Evolutionary conservation across 78 protist genomes (phyloP).

Genomic region (Creolimax fragrantissima): DNA sequence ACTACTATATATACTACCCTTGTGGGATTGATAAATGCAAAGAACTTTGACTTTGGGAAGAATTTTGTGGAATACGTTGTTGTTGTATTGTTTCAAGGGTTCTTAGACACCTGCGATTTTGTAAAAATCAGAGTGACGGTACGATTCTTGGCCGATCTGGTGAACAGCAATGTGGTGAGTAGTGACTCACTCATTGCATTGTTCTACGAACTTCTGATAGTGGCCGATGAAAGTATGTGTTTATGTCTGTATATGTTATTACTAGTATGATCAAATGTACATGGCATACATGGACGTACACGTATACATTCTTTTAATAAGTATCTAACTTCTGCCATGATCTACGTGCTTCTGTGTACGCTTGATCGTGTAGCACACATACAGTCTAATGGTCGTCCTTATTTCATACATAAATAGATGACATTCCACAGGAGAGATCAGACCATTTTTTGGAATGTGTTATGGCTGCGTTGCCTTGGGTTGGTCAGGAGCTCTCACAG

Average conservation of each 20-base stretch:
- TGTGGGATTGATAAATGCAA: background rate
- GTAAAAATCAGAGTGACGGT: background rate
- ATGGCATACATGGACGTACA: background rate
- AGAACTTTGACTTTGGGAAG: constrained; percentile 3
- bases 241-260: background rate
- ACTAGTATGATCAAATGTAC: background rate
- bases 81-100: background rate
- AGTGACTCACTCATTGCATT: background rate
- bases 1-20: background rate
- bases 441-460: background rate
- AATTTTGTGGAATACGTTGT: background rate
- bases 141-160: background rate
- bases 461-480: background rate
- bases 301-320: too few species aligned
- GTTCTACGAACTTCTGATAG: background rate
- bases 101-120: background rate
- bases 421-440: background rate
- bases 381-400: too few species aligned
- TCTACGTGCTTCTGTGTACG: too few species aligned
- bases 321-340: too few species aligned
- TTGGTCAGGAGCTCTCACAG: background rate
- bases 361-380: too few species aligned
- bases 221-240: background rate
- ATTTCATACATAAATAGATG: too few species aligned
- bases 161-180: background rate